Evolutionary conservation across 805 yeast genomes (phyloP).

Genomic region (Saturnispora mendoncae): DNA sequence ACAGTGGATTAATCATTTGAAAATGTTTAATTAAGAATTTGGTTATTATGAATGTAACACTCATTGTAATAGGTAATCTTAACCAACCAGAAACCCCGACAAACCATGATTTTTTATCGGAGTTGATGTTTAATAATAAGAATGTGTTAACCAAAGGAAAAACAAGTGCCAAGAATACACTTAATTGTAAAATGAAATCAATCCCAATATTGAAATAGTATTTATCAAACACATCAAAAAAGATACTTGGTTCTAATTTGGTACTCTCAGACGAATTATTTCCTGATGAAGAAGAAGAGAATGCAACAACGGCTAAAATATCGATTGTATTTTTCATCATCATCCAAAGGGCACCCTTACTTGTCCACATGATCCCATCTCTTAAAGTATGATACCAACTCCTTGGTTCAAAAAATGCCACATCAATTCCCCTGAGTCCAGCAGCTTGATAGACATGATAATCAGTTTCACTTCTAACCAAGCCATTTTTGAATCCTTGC

Average conservation of each 20-base stretch:
- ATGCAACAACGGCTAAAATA: slow-evolving; percentile 39
- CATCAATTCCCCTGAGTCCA: slow-evolving; percentile 79
- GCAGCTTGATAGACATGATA: slow-evolving; percentile 58
- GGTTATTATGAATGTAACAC: slow-evolving; percentile 34
- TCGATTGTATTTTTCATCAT: slow-evolving; percentile 71
- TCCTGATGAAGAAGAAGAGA: too few relatives aligned
- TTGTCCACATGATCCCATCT: slow-evolving; percentile 58
- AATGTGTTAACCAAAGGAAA: slow-evolving; percentile 47
- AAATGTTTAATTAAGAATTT: slow-evolving; percentile 33
- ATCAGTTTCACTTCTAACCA: slow-evolving; percentile 78
- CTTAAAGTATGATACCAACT: slow-evolving; percentile 71
- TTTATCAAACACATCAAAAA: slow-evolving; percentile 54
- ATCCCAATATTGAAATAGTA: slow-evolving; percentile 47
- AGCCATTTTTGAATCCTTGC: slow-evolving; percentile 69
- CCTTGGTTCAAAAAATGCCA: slow-evolving; percentile 84
- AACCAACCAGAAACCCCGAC: slow-evolving; percentile 36
- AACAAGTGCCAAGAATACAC: slow-evolving; percentile 41
- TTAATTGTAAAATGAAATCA: slow-evolving; percentile 39
- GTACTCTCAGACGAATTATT: too few relatives aligned
- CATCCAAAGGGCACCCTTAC: slow-evolving; percentile 69
- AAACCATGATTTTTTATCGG: slow-evolving; percentile 37
- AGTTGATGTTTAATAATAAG: slow-evolving; percentile 36
- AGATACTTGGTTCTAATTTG: slow-evolving; percentile 35
- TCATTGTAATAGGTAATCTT: slow-evolving; percentile 53
- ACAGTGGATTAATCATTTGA: slow-evolving; percentile 35